These are phyloP conservation scores for Blepharisma japonicum DNA, from an alignment of 73 alveolate genomes.

Conservation along the genomic window DNA sequence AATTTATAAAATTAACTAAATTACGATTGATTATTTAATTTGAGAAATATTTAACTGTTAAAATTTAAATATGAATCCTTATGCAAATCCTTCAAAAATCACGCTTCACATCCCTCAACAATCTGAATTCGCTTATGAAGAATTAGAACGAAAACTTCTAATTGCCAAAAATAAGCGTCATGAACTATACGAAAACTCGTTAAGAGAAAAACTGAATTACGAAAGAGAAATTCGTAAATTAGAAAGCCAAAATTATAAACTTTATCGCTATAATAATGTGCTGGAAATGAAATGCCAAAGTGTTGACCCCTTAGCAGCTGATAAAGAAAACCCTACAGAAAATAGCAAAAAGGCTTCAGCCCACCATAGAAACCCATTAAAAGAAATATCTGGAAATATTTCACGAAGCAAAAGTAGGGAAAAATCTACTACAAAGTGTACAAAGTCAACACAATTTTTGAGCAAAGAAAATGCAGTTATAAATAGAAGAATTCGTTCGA, in stretches of 20 bases:
- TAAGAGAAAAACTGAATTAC: slow-evolving; percentile 14
- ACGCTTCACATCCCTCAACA: too few relatives aligned
- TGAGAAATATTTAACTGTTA: too few relatives aligned
- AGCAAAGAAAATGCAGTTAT: background rate
- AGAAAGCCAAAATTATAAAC: background rate
- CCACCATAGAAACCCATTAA: background rate
- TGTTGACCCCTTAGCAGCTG: background rate
- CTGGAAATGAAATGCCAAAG: too few relatives aligned
- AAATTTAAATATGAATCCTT: too few relatives aligned
- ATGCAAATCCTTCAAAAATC: too few relatives aligned
- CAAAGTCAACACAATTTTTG: background rate
- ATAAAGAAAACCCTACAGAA: background rate
- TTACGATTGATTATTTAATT: too few relatives aligned
- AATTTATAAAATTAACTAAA: too few relatives aligned
- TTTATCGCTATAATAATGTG: too few relatives aligned
- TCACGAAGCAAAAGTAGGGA: background rate
- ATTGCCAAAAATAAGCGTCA: background rate
- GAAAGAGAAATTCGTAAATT: slow-evolving; percentile 1
- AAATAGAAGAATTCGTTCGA: background rate
- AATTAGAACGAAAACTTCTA: background rate
- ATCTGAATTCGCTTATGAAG: background rate
- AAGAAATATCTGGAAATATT: slow-evolving; percentile 7
- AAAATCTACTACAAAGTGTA: background rate
- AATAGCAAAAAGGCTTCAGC: background rate
- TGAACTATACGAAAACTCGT: background rate